Evolutionary conservation across 345 rosid species (phyloP).

Genomic region (Ceriops decandra): DNA sequence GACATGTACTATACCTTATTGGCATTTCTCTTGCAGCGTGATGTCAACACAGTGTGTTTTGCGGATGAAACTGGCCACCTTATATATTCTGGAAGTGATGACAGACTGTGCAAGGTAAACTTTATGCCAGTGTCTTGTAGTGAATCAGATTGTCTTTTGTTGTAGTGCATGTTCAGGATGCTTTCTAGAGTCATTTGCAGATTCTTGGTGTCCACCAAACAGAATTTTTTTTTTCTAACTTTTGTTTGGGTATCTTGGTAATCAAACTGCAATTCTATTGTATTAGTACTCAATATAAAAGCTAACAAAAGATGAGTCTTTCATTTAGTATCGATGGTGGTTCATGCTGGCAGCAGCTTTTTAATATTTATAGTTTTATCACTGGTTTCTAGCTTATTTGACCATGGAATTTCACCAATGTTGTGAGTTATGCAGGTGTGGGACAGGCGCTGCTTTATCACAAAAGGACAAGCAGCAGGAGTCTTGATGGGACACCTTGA

Average conservation of each 20-base stretch:
- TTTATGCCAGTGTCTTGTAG: not conserved
- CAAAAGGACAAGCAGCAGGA: constrained; percentile 51
- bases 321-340: not conserved
- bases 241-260: too few relatives aligned
- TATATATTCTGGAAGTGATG: constrained; percentile 68
- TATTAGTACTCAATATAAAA: not conserved
- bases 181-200: not conserved
- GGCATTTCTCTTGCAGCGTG: constrained; percentile 38
- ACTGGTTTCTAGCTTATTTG: constrained; percentile 1
- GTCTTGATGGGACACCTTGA: constrained; percentile 62
- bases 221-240: not conserved
- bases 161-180: not conserved
- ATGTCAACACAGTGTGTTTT: constrained; percentile 72
- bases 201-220: not conserved
- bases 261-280: not conserved
- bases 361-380: not conserved
- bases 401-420: not conserved
- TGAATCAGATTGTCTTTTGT: not conserved
- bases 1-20: constrained; percentile 10
- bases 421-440: constrained; percentile 43
- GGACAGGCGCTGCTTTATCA: constrained; percentile 60
- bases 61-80: constrained; percentile 68
- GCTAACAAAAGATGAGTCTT: not conserved
- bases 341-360: not conserved
- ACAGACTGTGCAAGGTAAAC: constrained; percentile 55